Conservation (phyloP, 2,329 filamentous ascomycete species). For the Ceratocystis diversiconidia region DNA sequence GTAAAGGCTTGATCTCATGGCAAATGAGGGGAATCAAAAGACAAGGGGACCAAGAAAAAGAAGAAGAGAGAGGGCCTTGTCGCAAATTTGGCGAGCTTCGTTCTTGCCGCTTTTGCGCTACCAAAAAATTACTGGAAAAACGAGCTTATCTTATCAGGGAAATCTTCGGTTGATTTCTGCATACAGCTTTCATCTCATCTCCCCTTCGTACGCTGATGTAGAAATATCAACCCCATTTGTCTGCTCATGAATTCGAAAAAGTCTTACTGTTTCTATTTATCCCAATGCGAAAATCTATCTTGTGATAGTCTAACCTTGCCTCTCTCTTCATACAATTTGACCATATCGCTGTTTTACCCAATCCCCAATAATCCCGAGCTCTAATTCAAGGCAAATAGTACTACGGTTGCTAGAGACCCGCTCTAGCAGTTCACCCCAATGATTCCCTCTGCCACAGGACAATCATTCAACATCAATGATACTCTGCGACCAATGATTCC, state of each 20-base stretch:
- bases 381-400: neutral
- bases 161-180: neutral
- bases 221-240: neutral
- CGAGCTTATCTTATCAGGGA: conserved; percentile 6
- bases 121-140: conserved; percentile 11
- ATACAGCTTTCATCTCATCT: no score
- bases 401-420: neutral
- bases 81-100: neutral
- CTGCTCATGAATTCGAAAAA: no score
- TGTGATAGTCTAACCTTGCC: neutral
- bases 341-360: neutral
- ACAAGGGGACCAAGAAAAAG: conserved; percentile 7
- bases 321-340: no score
- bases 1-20: conserved; percentile 11
- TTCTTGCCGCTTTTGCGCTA: neutral
- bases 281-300: neutral
- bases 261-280: neutral
- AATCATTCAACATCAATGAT: conserved; percentile 26
- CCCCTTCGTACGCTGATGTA: no score
- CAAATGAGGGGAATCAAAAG: neutral
- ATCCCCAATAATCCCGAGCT: neutral
- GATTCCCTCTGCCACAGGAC: conserved; percentile 33
- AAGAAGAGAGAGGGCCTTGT: neutral
- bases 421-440: conserved; percentile 32
- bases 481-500: conserved; percentile 37